Conservation (phyloP, 2,329 filamentous ascomycete genomes). For the Penicillium italicum region DNA sequence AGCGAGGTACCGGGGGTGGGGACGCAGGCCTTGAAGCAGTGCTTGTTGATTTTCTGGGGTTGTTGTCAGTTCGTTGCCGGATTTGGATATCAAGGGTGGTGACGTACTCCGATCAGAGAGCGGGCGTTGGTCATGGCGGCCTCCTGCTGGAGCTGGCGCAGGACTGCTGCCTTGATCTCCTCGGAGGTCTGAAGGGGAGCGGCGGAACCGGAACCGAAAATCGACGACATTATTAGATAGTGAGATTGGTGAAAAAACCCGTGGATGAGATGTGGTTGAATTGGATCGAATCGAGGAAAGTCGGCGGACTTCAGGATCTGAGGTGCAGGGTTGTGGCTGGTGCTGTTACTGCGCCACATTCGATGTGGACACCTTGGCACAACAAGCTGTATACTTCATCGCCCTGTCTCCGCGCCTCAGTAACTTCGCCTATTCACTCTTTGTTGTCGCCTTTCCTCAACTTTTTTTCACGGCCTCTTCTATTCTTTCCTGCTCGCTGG, state of each 20-base stretch:
- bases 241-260: background rate
- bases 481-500: slow-evolving; percentile 1
- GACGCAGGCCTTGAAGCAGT: slow-evolving; percentile 76
- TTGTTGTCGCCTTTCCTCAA: slow-evolving; percentile 1
- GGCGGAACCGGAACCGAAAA: slow-evolving; percentile 39
- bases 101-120: slow-evolving; percentile 64
- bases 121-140: slow-evolving; percentile 66
- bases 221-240: slow-evolving; percentile 32
- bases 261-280: background rate
- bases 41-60: slow-evolving; percentile 70
- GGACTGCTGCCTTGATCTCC: slow-evolving; percentile 53
- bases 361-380: slow-evolving; percentile 20
- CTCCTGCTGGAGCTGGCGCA: slow-evolving; percentile 63
- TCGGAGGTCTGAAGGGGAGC: slow-evolving; percentile 27
- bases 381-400: slow-evolving; percentile 13
- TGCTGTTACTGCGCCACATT: slow-evolving; percentile 10
- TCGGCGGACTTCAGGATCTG: slow-evolving; percentile 9
- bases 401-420: background rate
- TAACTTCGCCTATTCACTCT: slow-evolving; percentile 10
- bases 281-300: slow-evolving; percentile 3
- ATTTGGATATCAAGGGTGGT: background rate
- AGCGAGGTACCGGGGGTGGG: slow-evolving; percentile 64
- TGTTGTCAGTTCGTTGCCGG: background rate
- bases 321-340: slow-evolving; percentile 8
- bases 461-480: background rate